Evolutionary conservation across 331 rosid species (phyloP), one percentile per base, ranked within the genome.

Genomic region (Pyrus hybrid): DNA sequence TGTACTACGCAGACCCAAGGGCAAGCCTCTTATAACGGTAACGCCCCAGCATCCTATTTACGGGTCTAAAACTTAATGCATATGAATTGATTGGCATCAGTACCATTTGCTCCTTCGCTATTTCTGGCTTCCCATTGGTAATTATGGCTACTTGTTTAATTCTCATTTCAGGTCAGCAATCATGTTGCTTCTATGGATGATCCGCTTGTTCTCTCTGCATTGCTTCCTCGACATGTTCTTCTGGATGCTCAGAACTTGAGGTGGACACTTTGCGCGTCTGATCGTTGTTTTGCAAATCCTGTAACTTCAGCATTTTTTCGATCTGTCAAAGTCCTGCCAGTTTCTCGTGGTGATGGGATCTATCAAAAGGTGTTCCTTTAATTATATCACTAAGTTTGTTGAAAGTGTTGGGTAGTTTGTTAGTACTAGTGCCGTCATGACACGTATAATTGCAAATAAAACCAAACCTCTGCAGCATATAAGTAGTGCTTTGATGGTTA

Each of bases 211-310:
- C 88, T 92, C 81, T 87, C 97, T 28, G 82, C 99, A 2, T 81
- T 95, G 70, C 93, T 95, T 83, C 97, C 99, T 58, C 97, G 93
- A 0, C 63, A 67, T 45, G 83, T 87, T 77, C 91, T 95, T 76
- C 68, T 90, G 71, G 97, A 95, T 82, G 93, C 93, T 61, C 86
- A 78, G 83, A 95, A 90, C 77, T 85, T 95, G 84, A 85, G 97
- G 85, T 95, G 99, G 99, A 95, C 99, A 5, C 90, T 95, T 25
- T 95, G 99, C 63, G 99, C 97, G 64, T 76, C 93, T 9, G 97
- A 95, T 70, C 83, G 96, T 53, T 95, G 97, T 75, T 95, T 95
- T 82, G 83, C 67, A 60, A 92, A 89, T 79, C 91, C 97, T 1
- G 84, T 82, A 26, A 86, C 95, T 79, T 89, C 99, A 77, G 90